Conservation (phyloP, 495 filamentous ascomycete species). For the Penicillium parvum region DNA sequence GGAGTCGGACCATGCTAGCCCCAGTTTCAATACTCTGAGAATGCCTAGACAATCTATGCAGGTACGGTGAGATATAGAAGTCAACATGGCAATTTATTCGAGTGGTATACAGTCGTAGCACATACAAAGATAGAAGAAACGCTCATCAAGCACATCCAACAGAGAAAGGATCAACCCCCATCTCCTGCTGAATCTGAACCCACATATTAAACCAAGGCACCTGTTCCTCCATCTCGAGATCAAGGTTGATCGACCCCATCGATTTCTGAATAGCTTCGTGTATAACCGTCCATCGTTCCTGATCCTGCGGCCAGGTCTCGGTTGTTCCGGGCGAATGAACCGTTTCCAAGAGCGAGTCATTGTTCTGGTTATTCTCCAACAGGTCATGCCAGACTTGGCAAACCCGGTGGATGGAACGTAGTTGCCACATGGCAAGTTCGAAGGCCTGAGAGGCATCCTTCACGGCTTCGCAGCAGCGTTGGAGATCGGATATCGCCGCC, state of each 20-base stretch:
- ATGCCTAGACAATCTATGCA: too few relatives aligned
- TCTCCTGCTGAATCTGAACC: conserved; percentile 6
- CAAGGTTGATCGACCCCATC: not conserved
- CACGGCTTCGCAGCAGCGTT: conserved; percentile 3
- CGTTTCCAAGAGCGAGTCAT: not conserved
- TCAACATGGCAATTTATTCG: too few relatives aligned
- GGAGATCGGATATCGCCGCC: conserved; percentile 2
- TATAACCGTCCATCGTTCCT: not conserved
- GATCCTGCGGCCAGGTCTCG: not conserved
- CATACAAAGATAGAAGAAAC: too few relatives aligned
- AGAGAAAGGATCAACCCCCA: conserved; percentile 5
- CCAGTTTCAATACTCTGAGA: too few relatives aligned
- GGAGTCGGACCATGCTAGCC: too few relatives aligned
- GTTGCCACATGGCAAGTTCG: conserved; percentile 4
- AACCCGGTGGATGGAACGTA: conserved; percentile 3
- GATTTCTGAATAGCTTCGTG: not conserved
- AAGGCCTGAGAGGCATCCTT: conserved; percentile 2
- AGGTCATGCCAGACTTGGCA: conserved; percentile 4
- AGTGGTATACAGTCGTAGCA: too few relatives aligned
- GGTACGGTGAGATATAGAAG: too few relatives aligned
- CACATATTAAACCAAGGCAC: conserved; percentile 4
- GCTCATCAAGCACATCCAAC: conserved; percentile 3
- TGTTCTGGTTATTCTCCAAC: not conserved
- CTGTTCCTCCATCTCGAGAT: not conserved
- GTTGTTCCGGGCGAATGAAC: too few relatives aligned